Base-by-base conservation (phyloP, 805 yeast genomes). In the Pichia rugopelliculosa region DNA sequence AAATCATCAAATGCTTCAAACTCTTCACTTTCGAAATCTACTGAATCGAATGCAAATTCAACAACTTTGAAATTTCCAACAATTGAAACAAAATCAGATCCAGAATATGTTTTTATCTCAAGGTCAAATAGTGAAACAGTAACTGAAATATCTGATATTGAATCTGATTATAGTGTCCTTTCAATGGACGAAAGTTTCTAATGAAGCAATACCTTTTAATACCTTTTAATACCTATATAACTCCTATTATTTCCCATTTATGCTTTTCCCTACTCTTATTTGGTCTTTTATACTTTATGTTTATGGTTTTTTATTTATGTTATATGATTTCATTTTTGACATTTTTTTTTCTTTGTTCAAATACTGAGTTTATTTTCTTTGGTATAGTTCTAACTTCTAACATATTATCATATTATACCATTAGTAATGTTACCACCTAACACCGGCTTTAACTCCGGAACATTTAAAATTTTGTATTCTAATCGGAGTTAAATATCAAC, bases 161-260 rank as follows among this genome's bases (percentile, higher is more conserved):
- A 37, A 4, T 46, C 49, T 2, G 45, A 41, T 27, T 41, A 41
- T n/a, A 46, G 49, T 26, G 36, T 45, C n/a, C 40, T 45, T 12
- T 45, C 48, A 4, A 23, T 40, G 22, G 48, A 45, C 17, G 48
- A 45, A 4, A 30, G 18, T 30, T 30, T 30, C 7, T 30, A n/a
- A 30, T 30, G 6, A 13, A n/a, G n/a, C n/a, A n/a, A n/a, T n/a
- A n/a, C n/a, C n/a, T n/a, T n/a, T n/a, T n/a, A n/a, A n/a, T n/a
- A n/a, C n/a, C n/a, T n/a, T n/a, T 30, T n/a, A n/a, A n/a, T 30
- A 30, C 18, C 34, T 15, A 10, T 30, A 30, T 27, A 27, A 3
- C 11, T 30, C 12, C 27, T 13, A 3, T 13, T 26, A 7, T 26
- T 30, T n/a, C 26, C 27, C 33, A 7, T 15, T 33, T 13, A 3